A percentile compares a stretch with the other conserved stretches of the same genome.
These are phyloP conservation scores for Dryas drummondii DNA, from an alignment of 306 rosid genomes.

Conservation along the genomic window DNA sequence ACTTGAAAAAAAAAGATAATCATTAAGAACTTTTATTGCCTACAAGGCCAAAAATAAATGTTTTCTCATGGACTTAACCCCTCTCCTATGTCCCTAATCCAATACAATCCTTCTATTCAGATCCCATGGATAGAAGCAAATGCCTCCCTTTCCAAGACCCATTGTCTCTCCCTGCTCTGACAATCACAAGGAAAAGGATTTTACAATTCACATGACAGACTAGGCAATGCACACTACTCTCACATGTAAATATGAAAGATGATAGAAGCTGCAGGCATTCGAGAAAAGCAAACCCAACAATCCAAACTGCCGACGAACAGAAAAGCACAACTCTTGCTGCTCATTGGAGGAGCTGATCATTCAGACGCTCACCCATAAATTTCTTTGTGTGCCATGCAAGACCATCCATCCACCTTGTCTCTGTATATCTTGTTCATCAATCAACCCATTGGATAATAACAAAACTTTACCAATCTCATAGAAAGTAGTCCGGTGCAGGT, in stretches of 20 bases:
- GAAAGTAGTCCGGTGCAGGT: constrained; percentile 98
- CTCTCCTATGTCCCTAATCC: constrained; percentile 29
- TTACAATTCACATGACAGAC: constrained; percentile 38
- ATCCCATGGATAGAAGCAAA: constrained; percentile 43
- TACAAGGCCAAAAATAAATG: constrained; percentile 37
- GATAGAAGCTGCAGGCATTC: constrained; percentile 40
- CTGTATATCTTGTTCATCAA: constrained; percentile 34
- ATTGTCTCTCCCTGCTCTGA: constrained; percentile 32
- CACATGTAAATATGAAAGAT: constrained; percentile 31
- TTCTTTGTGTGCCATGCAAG: constrained; percentile 13
- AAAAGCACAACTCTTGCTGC: constrained; percentile 34
- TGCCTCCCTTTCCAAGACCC: constrained; percentile 26
- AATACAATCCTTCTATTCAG: constrained; percentile 36
- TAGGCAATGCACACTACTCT: constrained; percentile 48
- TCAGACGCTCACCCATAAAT: constrained; percentile 25
- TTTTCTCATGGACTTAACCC: constrained; percentile 28
- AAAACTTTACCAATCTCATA: constrained; percentile 39
- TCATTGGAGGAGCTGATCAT: constrained; percentile 24
- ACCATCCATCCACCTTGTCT: constrained; percentile 31
- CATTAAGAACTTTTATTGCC: constrained; percentile 30
- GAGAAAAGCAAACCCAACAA: constrained; percentile 39
- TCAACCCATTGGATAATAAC: constrained; percentile 31
- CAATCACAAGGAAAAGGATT: constrained; percentile 42
- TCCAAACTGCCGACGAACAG: constrained; percentile 29
- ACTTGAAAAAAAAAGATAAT: not conserved